Evolutionary conservation across 2,329 filamentous ascomycete species (phyloP).

Genomic region (Calonectria henricotiae): DNA sequence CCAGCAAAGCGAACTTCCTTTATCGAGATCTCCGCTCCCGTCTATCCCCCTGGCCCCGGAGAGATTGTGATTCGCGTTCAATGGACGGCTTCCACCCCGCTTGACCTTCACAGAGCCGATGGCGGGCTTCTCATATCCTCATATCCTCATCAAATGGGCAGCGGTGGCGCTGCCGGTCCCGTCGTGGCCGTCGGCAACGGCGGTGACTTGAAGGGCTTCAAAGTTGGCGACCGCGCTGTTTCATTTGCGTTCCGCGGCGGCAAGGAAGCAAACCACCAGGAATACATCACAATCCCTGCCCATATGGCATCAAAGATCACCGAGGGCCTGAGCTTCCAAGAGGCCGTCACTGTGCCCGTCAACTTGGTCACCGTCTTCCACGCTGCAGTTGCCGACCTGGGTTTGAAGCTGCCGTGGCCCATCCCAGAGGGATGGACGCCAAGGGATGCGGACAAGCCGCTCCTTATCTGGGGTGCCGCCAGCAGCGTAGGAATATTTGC

Average conservation of each 20-base stretch:
- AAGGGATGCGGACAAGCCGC: conserved; percentile 56
- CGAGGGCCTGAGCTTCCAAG: conserved; percentile 58
- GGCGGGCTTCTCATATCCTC: conserved; percentile 69
- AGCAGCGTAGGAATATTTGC: conserved; percentile 69
- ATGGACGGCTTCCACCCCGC: conserved; percentile 74
- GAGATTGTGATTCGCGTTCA: conserved; percentile 71
- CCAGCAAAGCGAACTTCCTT: conserved; percentile 69
- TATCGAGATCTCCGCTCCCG: conserved; percentile 68
- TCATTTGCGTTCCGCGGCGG: conserved; percentile 67
- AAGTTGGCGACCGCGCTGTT: conserved; percentile 71
- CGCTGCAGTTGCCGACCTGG: conserved; percentile 66
- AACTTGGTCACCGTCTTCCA: conserved; percentile 76
- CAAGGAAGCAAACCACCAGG: conserved; percentile 70
- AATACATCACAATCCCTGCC: conserved; percentile 69
- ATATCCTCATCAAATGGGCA: conserved; percentile 68
- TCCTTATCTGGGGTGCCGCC: conserved; percentile 70
- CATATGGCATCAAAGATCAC: conserved; percentile 67
- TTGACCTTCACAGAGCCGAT: conserved; percentile 76
- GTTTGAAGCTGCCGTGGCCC: conserved; percentile 72
- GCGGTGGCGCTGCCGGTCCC: conserved; percentile 67
- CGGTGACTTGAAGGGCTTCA: conserved; percentile 60
- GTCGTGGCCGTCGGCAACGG: conserved; percentile 67
- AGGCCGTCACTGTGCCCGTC: conserved; percentile 70
- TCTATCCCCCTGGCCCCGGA: conserved; percentile 57
- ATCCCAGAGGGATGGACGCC: conserved; percentile 62